Evolutionary conservation across 1,284 basidiomycete species (phyloP).

Genomic region (Ceratobasidium papillatum): DNA sequence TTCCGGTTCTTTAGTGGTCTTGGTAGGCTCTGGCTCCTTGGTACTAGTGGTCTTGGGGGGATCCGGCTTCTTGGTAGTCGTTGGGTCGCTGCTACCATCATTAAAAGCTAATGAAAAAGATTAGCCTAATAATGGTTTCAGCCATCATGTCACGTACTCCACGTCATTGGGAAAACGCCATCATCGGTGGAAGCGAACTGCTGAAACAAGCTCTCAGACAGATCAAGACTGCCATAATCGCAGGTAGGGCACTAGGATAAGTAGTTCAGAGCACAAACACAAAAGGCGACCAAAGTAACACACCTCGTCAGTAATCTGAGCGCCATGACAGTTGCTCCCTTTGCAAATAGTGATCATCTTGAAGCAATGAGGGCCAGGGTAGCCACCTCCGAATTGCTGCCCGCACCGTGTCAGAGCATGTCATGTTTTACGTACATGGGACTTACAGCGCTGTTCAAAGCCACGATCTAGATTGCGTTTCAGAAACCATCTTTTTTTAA

Average conservation of each 20-base stretch:
- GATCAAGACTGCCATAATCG: conserved; percentile 41
- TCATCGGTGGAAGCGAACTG: conserved; percentile 37
- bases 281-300: neutral
- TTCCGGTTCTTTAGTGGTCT: conserved; percentile 5
- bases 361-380: conserved; percentile 56
- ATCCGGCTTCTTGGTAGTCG: conserved; percentile 17
- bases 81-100: conserved; percentile 25
- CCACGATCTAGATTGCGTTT: conserved; percentile 40
- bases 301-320: conserved; percentile 54
- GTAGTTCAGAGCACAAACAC: neutral
- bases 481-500: neutral
- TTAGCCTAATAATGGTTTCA: neutral
- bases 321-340: conserved; percentile 53
- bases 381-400: conserved; percentile 40
- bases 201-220: conserved; percentile 44
- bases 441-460: conserved; percentile 41
- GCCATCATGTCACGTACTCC: conserved; percentile 22
- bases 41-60: conserved; percentile 26
- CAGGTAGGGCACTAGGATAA: conserved; percentile 43
- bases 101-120: conserved; percentile 19
- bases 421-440: conserved; percentile 1
- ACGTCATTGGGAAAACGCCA: conserved; percentile 44
- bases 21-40: conserved; percentile 29
- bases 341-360: conserved; percentile 57
- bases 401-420: neutral